Evolutionary conservation across 2,329 filamentous ascomycete species (phyloP), one percentile per base, ranked within the genome.

Genomic region (Venturia asperata): DNA sequence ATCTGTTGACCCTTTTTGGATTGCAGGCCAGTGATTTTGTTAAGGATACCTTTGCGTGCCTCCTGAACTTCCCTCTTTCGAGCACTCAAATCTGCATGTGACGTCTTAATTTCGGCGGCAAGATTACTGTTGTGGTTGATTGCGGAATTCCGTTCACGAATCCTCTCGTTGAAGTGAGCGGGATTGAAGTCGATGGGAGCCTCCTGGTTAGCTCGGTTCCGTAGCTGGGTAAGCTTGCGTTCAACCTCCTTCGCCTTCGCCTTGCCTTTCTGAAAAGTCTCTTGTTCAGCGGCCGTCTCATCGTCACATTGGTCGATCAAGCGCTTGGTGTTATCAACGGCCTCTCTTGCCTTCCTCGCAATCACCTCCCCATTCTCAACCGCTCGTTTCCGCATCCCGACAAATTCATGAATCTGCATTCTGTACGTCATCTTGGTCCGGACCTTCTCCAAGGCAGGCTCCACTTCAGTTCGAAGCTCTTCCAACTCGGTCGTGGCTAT

Each of bases 1-100:
- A 89, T 79, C 69, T 91, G 87, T 71, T 90, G 88, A 6, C 92
- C 92, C 67, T 87, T 81, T 70, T 89, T 85, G 0, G 91, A 93
- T 62, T 91, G 82, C 17, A 96, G 80, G 21, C 79, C 82, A 30
- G 79, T 74, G 27, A 90, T 74, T 1, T 52, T 67, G 39, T 70
- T 68, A 39, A 71, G 19, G n/a, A 43, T 37, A n/a, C 52, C 55
- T 34, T 67, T 69, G 17, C 64, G 58, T 37, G 34, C 11, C 7
- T 37, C 15, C 7, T 17, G 27, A 11, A 77, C 74, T 7, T 79
- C 75, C 0, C 71, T 68, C 55, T 73, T 78, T 24, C 83, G 75
- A 11, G 76, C 73, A 47, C 69, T 62, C 11, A 66, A 73, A 21
- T 79, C 82, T 66, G 79, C 27, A 24, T 41, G 71, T 1, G 84